phyloP scores from a whole-genome alignment of 1,284 basidiomycete species.

The Mycena sp. region DNA sequence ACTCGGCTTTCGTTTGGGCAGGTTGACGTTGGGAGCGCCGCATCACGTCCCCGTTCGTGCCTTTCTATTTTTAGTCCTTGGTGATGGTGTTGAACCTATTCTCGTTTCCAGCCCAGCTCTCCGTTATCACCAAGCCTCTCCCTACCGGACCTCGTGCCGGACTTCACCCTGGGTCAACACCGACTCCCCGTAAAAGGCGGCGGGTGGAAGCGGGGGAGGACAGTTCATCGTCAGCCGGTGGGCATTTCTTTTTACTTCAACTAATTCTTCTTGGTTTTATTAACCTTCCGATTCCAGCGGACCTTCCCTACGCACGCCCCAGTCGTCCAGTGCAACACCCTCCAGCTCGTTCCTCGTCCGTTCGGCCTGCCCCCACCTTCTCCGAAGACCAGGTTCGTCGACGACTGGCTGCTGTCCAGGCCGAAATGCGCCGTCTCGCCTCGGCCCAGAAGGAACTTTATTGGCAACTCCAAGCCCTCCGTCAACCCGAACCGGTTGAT shows the following conservation, averaged over 20 bases:
- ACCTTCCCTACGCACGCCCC: no score
- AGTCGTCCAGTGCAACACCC: no score
- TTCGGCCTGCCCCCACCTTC: no score
- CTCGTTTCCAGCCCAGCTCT: not conserved
- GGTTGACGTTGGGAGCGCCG: not conserved
- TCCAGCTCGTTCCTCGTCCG: no score
- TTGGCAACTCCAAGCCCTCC: not conserved
- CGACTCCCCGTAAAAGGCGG: not conserved
- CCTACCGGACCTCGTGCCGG: slow-evolving; percentile 1
- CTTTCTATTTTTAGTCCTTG: not conserved
- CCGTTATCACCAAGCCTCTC: slow-evolving; percentile 1
- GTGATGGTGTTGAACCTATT: not conserved
- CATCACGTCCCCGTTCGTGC: not conserved
- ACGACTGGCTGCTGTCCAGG: not conserved
- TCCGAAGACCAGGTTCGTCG: not conserved
- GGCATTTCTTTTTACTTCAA: no score
- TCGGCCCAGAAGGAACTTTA: not conserved
- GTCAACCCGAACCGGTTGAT: not conserved
- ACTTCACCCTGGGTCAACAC: not conserved
- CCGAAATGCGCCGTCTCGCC: not conserved
- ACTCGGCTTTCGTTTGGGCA: not conserved
- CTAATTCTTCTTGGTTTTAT: no score
- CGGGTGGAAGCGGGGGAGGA: not conserved
- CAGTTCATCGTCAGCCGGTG: no score
- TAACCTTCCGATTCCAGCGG: no score